Evolutionary conservation across 306 rosid genomes (phyloP).

Genomic region (Rubus idaeus): DNA sequence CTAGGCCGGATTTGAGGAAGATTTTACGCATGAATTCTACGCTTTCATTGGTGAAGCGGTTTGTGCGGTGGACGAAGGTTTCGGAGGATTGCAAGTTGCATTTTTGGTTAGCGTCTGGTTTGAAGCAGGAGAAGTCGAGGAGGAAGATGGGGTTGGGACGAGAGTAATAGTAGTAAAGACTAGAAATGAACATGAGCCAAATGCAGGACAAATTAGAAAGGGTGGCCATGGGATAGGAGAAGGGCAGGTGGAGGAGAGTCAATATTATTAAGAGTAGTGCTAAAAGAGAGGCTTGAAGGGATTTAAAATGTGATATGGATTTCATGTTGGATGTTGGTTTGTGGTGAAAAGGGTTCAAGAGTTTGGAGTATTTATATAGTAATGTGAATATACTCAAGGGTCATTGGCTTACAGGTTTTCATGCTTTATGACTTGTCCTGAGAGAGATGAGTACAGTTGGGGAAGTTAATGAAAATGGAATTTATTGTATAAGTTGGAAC

Average conservation of each 20-base stretch:
- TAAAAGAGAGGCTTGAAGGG: background rate
- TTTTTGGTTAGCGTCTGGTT: conserved; percentile 14
- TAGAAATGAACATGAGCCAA: background rate
- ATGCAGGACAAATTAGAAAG: background rate
- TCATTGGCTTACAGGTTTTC: background rate
- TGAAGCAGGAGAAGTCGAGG: conserved; percentile 15
- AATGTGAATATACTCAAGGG: background rate
- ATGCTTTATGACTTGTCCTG: background rate
- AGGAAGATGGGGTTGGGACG: conserved; percentile 16
- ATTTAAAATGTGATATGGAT: background rate
- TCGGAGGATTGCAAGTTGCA: background rate
- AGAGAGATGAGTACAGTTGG: background rate
- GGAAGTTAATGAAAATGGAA: background rate
- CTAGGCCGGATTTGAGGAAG: conserved; percentile 17
- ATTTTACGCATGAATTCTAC: conserved; percentile 15
- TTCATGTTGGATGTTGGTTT: background rate
- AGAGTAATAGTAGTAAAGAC: background rate
- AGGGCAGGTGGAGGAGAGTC: background rate
- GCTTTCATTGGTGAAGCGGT: background rate
- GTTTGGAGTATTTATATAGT: background rate
- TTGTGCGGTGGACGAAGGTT: background rate
- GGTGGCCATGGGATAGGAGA: background rate
- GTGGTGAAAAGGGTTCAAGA: background rate
- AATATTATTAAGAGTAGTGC: background rate
- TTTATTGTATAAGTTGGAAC: background rate